These are phyloP conservation scores for Cicer chorassanicum DNA, from an alignment of 306 rosid genomes.

Conservation along the genomic window DNA sequence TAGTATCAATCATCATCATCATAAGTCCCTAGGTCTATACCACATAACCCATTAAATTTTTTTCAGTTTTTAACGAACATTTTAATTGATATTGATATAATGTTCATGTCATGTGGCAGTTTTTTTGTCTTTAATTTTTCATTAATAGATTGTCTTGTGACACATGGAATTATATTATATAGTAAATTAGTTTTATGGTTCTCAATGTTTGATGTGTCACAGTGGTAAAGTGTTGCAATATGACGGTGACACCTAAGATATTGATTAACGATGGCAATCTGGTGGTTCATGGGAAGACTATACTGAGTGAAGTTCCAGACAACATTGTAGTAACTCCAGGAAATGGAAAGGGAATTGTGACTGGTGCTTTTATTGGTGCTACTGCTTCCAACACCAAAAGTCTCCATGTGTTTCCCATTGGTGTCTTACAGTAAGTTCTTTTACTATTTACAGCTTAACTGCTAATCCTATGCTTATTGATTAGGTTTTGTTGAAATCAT, in stretches of 20 bases:
- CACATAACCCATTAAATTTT: neutral
- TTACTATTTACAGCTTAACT: neutral
- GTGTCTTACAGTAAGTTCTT: slow-evolving; percentile 76
- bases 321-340: slow-evolving; percentile 78
- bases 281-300: slow-evolving; percentile 84
- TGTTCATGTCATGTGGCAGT: neutral
- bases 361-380: slow-evolving; percentile 89
- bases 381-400: slow-evolving; percentile 69
- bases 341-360: slow-evolving; percentile 61
- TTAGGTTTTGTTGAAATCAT: slow-evolving; percentile 11
- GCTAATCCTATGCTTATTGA: neutral
- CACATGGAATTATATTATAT: neutral
- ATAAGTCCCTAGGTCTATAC: slow-evolving; percentile 41
- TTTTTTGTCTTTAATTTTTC: no score
- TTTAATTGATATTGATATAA: neutral
- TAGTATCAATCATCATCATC: neutral
- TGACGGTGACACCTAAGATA: slow-evolving; percentile 81
- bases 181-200: neutral
- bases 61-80: neutral
- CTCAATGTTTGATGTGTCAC: slow-evolving; percentile 26
- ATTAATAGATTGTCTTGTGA: neutral
- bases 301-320: slow-evolving; percentile 77
- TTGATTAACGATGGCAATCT: slow-evolving; percentile 72
- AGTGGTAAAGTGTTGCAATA: slow-evolving; percentile 58
- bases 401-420: slow-evolving; percentile 84